Evolutionary conservation across 345 rosid genomes (phyloP).

Genomic region (Populus davidiana): DNA sequence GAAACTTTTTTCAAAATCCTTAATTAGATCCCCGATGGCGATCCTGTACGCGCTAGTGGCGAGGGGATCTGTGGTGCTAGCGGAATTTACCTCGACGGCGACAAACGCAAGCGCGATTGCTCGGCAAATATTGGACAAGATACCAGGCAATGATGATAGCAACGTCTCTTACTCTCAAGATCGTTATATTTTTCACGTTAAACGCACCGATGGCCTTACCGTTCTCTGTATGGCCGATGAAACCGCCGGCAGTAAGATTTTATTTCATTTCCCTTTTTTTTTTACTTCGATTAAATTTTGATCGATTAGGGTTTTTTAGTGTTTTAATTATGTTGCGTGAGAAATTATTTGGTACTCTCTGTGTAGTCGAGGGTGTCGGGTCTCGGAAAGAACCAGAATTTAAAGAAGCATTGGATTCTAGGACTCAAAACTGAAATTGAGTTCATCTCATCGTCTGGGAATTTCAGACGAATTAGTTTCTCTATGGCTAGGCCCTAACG

Average conservation of each 20-base stretch:
- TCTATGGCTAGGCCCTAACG: too few species aligned
- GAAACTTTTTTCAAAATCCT: background rate
- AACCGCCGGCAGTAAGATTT: conserved; percentile 68
- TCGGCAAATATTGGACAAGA: conserved; percentile 74
- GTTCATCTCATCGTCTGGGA: background rate
- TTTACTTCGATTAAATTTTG: background rate
- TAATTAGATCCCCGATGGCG: conserved; percentile 47
- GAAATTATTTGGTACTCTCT: too few species aligned
- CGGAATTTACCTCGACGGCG: conserved; percentile 71
- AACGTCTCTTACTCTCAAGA: conserved; percentile 92
- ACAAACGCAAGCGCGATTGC: conserved; percentile 85
- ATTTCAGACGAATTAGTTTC: too few species aligned
- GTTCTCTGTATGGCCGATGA: conserved; percentile 98
- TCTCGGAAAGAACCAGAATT: background rate
- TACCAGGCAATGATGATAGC: conserved; percentile 67
- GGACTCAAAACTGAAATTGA: background rate
- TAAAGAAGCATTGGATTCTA: background rate
- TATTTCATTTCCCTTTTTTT: background rate
- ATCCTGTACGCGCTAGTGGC: conserved; percentile 88
- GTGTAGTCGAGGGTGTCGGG: background rate
- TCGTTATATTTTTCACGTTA: conserved; percentile 85
- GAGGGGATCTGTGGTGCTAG: conserved; percentile 83
- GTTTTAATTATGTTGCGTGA: background rate
- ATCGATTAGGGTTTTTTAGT: background rate
- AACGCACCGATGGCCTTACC: conserved; percentile 96